A percentile compares a stretch with the other conserved stretches of the same genome.
phyloP scores from a whole-genome alignment of 257 asterid genomes.

The Eustoma russellianum region DNA sequence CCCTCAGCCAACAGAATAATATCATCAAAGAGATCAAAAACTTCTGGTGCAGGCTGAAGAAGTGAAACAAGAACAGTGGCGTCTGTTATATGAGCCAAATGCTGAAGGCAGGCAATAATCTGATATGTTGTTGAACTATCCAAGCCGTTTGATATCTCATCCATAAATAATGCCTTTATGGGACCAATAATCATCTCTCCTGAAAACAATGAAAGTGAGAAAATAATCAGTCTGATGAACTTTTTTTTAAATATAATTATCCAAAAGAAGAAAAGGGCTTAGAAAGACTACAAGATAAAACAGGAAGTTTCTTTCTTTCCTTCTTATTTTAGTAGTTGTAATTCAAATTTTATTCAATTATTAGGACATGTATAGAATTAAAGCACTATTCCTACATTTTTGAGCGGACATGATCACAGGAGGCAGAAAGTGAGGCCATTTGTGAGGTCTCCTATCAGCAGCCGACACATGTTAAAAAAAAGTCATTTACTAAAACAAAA shows the following conservation, averaged over 20 bases:
- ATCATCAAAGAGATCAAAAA: conserved; percentile 51
- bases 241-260: neutral
- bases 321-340: no score
- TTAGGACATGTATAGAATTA: no score
- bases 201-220: conserved; percentile 5
- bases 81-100: conserved; percentile 41
- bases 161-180: conserved; percentile 50
- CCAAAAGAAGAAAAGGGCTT: neutral
- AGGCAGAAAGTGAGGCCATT: no score
- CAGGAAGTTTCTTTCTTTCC: no score
- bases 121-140: conserved; percentile 56
- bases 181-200: conserved; percentile 59
- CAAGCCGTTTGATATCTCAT: conserved; percentile 49
- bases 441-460: no score
- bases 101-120: conserved; percentile 37
- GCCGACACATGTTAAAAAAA: no score
- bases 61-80: conserved; percentile 47
- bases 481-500: no score
- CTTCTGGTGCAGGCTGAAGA: conserved; percentile 62
- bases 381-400: no score
- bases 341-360: no score
- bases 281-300: no score
- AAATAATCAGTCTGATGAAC: neutral
- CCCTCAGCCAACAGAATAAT: conserved; percentile 47
- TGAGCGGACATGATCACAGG: no score